Evolutionary conservation across 176 grass and related monocot species (phyloP).

Genomic region (Dendrocalamus sinicus): DNA sequence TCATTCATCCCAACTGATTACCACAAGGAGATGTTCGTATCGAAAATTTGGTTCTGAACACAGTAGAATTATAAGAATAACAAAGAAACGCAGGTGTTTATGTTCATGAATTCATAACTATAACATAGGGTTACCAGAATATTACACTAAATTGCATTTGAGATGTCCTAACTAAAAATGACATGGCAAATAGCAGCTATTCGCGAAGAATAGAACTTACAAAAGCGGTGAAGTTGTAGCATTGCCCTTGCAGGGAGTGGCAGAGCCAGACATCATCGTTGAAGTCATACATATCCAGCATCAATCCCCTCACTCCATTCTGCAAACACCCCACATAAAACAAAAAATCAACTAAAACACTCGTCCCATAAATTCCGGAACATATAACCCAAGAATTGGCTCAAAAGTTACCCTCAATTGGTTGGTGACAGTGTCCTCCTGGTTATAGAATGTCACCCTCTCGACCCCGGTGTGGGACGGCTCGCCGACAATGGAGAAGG

Average conservation of each 20-base stretch:
- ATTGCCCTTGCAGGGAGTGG: constrained; percentile 91
- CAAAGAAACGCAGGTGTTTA: not conserved
- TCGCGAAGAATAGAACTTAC: constrained; percentile 56
- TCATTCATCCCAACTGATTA: not conserved
- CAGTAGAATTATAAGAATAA: not conserved
- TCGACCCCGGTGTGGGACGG: constrained; percentile 79
- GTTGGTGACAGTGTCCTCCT: constrained; percentile 94
- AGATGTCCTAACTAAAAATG: not conserved
- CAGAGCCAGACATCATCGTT: constrained; percentile 88
- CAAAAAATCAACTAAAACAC: not conserved
- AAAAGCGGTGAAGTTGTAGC: constrained; percentile 97
- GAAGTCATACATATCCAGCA: constrained; percentile 99
- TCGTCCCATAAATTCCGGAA: not conserved
- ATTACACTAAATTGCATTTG: constrained; percentile 18
- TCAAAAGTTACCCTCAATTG: constrained; percentile 65
- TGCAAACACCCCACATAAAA: constrained; percentile 36
- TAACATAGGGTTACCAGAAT: not conserved
- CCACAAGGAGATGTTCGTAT: not conserved
- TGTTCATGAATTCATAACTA: not conserved
- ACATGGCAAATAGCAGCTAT: not conserved
- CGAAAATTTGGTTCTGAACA: not conserved
- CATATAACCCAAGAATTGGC: not conserved
- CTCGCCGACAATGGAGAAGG: constrained; percentile 90
- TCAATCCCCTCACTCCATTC: constrained; percentile 90
- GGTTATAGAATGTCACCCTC: constrained; percentile 95